phyloP scores from a whole-genome alignment of 345 rosid genomes.

The Kandelia obovata region DNA sequence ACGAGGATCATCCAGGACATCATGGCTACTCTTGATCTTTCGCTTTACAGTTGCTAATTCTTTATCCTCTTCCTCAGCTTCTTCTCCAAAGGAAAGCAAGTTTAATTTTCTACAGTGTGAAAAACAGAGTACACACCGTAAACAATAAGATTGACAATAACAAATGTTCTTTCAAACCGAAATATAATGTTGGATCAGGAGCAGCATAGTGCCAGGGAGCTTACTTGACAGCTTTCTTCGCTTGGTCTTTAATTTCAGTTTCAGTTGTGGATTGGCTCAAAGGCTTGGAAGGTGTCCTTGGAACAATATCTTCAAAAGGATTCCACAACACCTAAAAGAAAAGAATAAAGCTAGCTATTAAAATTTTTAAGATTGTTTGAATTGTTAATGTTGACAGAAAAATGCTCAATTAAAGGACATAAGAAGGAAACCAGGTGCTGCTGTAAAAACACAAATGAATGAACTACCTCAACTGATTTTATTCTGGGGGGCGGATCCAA shows the following conservation, averaged over 20 bases:
- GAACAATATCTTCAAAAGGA: conserved; percentile 94
- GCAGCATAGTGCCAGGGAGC: conserved; percentile 13
- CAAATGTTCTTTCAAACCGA: background rate
- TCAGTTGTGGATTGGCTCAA: conserved; percentile 32
- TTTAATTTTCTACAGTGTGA: conserved; percentile 66
- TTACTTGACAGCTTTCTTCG: conserved; percentile 77
- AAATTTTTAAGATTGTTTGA: background rate
- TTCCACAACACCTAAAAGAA: conserved; percentile 76
- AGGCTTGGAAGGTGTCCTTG: conserved; percentile 43
- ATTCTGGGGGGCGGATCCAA: conserved; percentile 74
- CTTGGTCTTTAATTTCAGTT: conserved; percentile 49
- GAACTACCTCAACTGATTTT: conserved; percentile 69
- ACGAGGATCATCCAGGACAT: conserved; percentile 91
- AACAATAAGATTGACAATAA: conserved; percentile 10
- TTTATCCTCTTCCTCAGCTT: conserved; percentile 96
- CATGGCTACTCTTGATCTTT: conserved; percentile 95
- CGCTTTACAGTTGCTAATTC: conserved; percentile 62
- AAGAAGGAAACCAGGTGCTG: too few species aligned
- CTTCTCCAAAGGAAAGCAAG: conserved; percentile 95
- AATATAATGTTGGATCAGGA: conserved; percentile 1
- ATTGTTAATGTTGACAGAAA: background rate
- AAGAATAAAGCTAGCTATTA: background rate
- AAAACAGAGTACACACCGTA: conserved; percentile 25
- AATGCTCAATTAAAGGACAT: background rate
- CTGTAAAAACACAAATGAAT: conserved; percentile 7